These are phyloP conservation scores for Trypanosoma cruzi DNA, from an alignment of 208 protist genomes.

Conservation along the genomic window DNA sequence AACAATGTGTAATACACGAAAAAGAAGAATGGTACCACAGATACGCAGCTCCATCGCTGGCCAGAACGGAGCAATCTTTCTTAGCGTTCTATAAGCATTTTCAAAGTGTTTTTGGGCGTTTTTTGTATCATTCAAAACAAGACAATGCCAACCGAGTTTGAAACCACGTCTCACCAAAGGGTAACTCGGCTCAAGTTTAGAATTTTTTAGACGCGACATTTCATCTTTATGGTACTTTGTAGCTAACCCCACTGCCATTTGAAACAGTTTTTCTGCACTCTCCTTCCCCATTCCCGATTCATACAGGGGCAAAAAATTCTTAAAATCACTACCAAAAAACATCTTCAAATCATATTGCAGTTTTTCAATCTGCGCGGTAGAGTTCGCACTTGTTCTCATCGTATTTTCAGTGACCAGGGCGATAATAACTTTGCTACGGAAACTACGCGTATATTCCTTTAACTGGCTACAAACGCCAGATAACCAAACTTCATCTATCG, in stretches of 20 bases:
- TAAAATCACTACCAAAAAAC: conserved; percentile 25
- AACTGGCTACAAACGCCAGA: conserved; percentile 22
- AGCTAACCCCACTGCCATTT: conserved; percentile 15
- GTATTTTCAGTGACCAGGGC: conserved; percentile 14
- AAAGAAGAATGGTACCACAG: conserved; percentile 54
- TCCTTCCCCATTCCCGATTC: conserved; percentile 17
- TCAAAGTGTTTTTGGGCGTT: conserved; percentile 43
- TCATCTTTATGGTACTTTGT: conserved; percentile 35
- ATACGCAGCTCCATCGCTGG: conserved; percentile 47
- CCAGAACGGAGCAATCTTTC: conserved; percentile 34
- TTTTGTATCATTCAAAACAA: conserved; percentile 48
- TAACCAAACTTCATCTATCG: conserved; percentile 22
- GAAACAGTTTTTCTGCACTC: conserved; percentile 22
- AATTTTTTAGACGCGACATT: conserved; percentile 27
- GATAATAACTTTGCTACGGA: conserved; percentile 24
- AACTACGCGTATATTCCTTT: conserved; percentile 18
- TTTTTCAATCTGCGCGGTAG: conserved; percentile 12
- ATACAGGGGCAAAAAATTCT: conserved; percentile 20
- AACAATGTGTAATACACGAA: conserved; percentile 34
- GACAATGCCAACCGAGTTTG: conserved; percentile 65
- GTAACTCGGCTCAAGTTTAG: conserved; percentile 4
- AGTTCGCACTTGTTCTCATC: conserved; percentile 12
- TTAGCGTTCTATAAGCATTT: conserved; percentile 35
- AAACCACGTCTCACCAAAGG: conserved; percentile 38
- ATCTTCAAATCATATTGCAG: conserved; percentile 20